phyloP scores from a whole-genome alignment of 306 rosid genomes.

The Vicia sativa region DNA sequence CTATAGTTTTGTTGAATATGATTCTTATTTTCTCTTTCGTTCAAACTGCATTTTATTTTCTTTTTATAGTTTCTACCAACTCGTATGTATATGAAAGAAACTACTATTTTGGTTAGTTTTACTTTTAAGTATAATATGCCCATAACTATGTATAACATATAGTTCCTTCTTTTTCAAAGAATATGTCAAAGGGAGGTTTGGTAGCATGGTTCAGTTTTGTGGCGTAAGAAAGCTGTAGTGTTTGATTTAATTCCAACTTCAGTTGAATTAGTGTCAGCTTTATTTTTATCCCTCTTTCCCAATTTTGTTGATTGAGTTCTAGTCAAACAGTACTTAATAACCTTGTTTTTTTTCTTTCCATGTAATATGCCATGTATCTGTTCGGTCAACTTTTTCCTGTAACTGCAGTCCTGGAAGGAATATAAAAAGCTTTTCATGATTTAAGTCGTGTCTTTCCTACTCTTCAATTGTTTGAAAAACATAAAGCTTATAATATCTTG shows the following conservation, averaged over 20 bases:
- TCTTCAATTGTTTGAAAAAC: conserved; percentile 12
- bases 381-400: conserved; percentile 3
- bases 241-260: conserved; percentile 18
- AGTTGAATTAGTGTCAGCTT: conserved; percentile 21
- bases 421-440: conserved; percentile 7
- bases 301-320: neutral
- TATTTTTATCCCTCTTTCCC: neutral
- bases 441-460: neutral
- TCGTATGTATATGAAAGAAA: conserved; percentile 13
- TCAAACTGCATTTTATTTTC: conserved; percentile 2
- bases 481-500: conserved; percentile 27
- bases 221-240: neutral
- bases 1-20: conserved; percentile 33
- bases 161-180: neutral
- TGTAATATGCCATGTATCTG: conserved; percentile 18
- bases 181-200: conserved; percentile 2
- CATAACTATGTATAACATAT: neutral
- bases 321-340: neutral
- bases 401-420: conserved; percentile 10
- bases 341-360: neutral
- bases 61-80: conserved; percentile 5
- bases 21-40: neutral
- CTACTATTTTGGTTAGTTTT: conserved; percentile 6
- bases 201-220: neutral
- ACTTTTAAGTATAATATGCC: neutral